Base-by-base conservation (phyloP, 148 eudicot genomes). In the Polygonum aviculare region DNA sequence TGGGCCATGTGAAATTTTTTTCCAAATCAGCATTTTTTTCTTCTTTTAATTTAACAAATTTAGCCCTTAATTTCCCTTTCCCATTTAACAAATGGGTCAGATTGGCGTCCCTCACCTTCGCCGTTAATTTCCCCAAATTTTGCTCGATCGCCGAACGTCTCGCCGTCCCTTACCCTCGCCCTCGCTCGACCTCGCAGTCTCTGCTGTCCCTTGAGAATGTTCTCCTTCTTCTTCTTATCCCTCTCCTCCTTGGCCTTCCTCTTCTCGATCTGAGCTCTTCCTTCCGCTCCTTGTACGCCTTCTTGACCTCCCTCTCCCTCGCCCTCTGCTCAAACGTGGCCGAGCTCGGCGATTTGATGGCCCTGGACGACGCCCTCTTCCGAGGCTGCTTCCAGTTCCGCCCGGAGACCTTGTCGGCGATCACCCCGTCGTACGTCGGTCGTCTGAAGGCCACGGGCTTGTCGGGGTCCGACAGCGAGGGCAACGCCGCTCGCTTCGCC, bases 401-500 rank as follows among this genome's bases (percentile, higher is more conserved):
- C 0, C 96, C 97, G 8, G 97, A 93, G 0, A 92, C 96, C 76
- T 79, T 95, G 4, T 96, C 97, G 39, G 97, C 94, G 19, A 91
- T 93, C 0, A 93, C 97, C 1, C 99, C 97, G 81, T 96, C 98
- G 85, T 96, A 93, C 0, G 97, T 91, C 8, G 99, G 93, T 5
- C 75, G 79, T 0, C 98, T 97, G 81, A 78, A 87, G 26, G 74
- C 52, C 0, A 80, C 81, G 0, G 98, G 97, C 45, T 83, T 88
- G 88, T 95, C 78, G 0, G 96, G 94, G 21, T 92, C 82, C 0
- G 71, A 75, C 12, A 86, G 33, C 7, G 93, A 89, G 2, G 89
- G 18, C 0, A 93, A 54, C 8, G 99, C 99, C 31, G 81, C 82
- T 51, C 94, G 78, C 81, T 95, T 95, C 49, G 74, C 74, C 4